Base-by-base conservation (phyloP, 768 basidiomycete genomes). In the Mycena capillaripes region DNA sequence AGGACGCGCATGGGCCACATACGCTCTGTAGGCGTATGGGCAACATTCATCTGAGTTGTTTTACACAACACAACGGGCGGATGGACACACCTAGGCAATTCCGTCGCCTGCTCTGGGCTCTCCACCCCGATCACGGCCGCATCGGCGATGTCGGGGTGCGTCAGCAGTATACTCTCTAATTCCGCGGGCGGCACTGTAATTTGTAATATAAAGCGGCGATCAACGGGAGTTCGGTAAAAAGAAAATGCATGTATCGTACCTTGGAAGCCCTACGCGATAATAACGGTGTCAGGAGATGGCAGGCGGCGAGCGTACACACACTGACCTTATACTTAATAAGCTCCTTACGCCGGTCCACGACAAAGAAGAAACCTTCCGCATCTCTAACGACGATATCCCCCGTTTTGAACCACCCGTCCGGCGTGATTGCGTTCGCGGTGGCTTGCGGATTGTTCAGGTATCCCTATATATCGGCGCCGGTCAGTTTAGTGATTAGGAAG, bases 371-470 rank as follows among this genome's bases (percentile, higher is more conserved):
- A 0, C 94, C 95, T 0, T 69, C 90, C 3, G 80, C 66, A 71
- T 95, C 93, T 9, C 89, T 82, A 17, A 86, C 79, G 0, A 88
- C 93, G 55, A 97, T 88, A 79, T 97, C 96, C 1, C 96, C 95
- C 0, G 96, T 97, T 85, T 93, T 95, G 84, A 95, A 92, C 95
- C 95, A 98, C 6, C 90, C 87, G 62, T 95, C 92, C 0, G 80
- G 80, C 0, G 92, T 93, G 73, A 97, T 92, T 2, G 91, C 81
- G 12, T 89, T 86, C 25, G 83, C 81, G 1, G 95, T 97, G 2
- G 95, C 95, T 27, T 82, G 82, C 2, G 85, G 81, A 71, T 97
- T 95, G 75, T 91, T 91, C 73, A 93, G 81, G 76, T 97, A 97
- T 9, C 95, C 94, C 90, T 91, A 10, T 38, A 16, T 1, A 38